Percentiles rank a stretch among this genome's conserved stretches.
These are phyloP conservation scores for Polygonum aviculare DNA, from an alignment of 148 eudicot species.

Conservation along the genomic window DNA sequence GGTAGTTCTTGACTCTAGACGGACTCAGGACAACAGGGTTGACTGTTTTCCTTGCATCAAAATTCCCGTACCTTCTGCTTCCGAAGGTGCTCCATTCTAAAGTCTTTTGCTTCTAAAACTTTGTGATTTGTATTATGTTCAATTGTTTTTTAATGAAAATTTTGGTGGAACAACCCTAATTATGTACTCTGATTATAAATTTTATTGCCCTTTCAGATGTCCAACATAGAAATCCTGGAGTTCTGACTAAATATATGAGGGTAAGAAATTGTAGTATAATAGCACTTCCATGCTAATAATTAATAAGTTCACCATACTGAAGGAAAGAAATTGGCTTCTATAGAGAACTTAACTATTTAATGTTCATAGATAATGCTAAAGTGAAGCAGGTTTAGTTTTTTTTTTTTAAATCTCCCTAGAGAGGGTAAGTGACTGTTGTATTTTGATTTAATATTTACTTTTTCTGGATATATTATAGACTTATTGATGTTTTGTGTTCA, in stretches of 20 bases:
- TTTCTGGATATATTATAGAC: background rate
- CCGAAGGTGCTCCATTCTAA: conserved; percentile 22
- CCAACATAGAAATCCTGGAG: conserved; percentile 33
- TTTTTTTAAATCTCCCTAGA: background rate
- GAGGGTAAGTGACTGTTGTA: background rate
- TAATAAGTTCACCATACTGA: background rate
- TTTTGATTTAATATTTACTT: background rate
- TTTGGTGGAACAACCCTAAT: background rate
- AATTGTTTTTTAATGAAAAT: background rate
- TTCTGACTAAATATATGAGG: conserved; percentile 52
- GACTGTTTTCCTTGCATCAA: conserved; percentile 60
- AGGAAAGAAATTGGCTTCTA: background rate
- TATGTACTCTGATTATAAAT: conserved; percentile 11
- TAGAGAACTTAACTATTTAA: background rate
- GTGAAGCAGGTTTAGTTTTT: background rate
- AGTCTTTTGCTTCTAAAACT: background rate
- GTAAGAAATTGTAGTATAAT: conserved; percentile 15
- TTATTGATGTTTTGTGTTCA: background rate
- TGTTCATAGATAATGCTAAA: background rate
- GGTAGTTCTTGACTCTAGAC: conserved; percentile 46
- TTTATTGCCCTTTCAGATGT: conserved; percentile 22
- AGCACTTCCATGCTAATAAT: background rate
- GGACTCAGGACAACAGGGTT: conserved; percentile 50
- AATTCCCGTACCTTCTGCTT: conserved; percentile 19
- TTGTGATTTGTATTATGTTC: background rate